A percentile compares a stretch with the other conserved stretches of the same genome.
Evolutionary conservation across 2,329 filamentous ascomycete genomes (phyloP).

Genomic region (Dactylonectria estremocensis): DNA sequence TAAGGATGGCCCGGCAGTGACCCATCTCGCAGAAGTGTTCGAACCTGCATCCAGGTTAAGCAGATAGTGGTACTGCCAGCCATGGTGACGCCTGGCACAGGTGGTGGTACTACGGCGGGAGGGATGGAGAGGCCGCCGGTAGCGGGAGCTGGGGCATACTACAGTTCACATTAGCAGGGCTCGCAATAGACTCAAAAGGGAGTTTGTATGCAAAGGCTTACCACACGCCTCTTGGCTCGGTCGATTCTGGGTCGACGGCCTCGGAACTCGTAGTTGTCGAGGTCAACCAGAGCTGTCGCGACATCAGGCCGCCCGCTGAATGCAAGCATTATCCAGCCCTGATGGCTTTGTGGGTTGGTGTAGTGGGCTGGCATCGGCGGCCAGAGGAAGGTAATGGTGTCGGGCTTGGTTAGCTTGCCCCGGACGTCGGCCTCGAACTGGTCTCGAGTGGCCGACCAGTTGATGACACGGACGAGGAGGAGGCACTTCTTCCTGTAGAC

Average conservation of each 20-base stretch:
- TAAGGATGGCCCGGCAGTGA: no score
- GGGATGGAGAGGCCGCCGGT: neutral
- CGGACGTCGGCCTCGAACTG: constrained; percentile 9
- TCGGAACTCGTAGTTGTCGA: neutral
- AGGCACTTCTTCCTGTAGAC: neutral
- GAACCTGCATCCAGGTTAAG: no score
- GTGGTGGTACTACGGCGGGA: neutral
- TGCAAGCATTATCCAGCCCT: constrained; percentile 2
- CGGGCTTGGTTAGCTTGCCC: constrained; percentile 16
- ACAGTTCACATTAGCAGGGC: neutral
- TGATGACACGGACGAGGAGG: constrained; percentile 6
- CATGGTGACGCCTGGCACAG: no score
- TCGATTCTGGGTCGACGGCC: neutral
- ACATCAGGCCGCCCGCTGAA: constrained; percentile 3
- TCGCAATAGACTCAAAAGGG: neutral
- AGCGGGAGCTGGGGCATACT: constrained; percentile 1
- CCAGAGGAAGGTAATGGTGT: constrained; percentile 22
- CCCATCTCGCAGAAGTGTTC: no score
- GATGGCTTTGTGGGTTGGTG: neutral
- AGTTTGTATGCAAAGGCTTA: neutral
- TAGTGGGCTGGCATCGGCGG: neutral
- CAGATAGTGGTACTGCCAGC: no score
- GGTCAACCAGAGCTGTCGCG: neutral
- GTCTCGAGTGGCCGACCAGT: neutral
- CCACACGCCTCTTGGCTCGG: neutral